Evolutionary conservation across 352 stramenopile genomes (phyloP), one percentile per base, ranked within the genome.

Genomic region (Phytophthora constricta): DNA sequence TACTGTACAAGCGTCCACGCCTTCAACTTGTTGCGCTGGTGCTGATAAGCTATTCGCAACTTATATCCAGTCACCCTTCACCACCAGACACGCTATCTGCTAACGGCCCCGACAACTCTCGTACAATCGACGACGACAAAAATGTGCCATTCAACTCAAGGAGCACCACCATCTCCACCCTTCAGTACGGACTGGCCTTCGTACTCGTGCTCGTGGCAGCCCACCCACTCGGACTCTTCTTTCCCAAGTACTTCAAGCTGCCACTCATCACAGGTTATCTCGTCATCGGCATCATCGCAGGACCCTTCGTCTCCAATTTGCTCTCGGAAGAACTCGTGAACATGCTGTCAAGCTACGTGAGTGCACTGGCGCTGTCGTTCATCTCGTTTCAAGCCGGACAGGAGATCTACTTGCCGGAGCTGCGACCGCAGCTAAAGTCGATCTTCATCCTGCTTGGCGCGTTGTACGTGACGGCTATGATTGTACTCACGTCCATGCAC

Each of bases 301-400:
- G 77, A 0, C 77, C 77, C 28, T 86, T 86, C 65, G 39, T 81
- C 19, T 42, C 77, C 23, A 71, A 82, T 39, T 43, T 86, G 37
- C 71, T 86, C 39, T 51, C 71, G 23, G 66, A 54, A n/a, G 33
- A 54, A 11, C 47, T 68, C n/a, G 62, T 83, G 14, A 57, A 67
- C 27, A 69, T 81, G 62, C 70, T 86, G 37, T 53, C 71, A 41
- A 55, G 54, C 11, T 86, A 76, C 45, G 76, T 91, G 54, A 91
- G 78, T 56, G 78, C 79, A 22, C 72, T 90, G 53, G 80, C 83
- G 39, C 71, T 91, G 17, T 89, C 80, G 17, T 91, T 91, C 68
- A 90, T 91, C 69, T 89, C 83, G 58, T 90, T 90, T 62, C 80
- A 91, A 64, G 80, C 83, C 2, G 83, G 83, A 1, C 83, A 91